These are phyloP conservation scores for Sonneratia alba DNA, from an alignment of 345 rosid genomes.

Conservation along the genomic window DNA sequence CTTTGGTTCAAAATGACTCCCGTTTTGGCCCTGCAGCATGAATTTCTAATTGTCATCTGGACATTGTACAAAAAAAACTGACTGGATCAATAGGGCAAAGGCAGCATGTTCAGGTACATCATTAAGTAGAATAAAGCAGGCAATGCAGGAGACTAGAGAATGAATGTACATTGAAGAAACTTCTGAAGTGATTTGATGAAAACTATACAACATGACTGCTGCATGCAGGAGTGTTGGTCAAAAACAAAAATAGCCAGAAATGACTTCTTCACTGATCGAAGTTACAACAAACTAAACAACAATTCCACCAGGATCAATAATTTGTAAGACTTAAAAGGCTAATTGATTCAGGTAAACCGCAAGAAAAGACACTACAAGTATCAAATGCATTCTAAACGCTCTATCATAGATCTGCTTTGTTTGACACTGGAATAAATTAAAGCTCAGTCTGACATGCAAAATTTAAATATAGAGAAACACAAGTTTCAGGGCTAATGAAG, in stretches of 20 bases:
- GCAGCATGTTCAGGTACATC: neutral
- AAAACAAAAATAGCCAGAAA: neutral
- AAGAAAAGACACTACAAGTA: neutral
- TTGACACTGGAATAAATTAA: too few species aligned
- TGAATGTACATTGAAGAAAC: neutral
- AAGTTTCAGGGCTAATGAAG: neutral
- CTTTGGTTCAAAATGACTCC: constrained; percentile 97
- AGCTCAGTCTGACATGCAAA: too few species aligned
- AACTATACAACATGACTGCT: neutral
- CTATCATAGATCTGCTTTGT: too few species aligned
- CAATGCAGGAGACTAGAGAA: neutral
- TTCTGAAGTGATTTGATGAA: neutral
- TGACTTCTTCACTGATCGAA: neutral
- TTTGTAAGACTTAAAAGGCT: neutral
- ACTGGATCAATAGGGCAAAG: neutral
- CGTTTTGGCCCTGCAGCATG: constrained; percentile 82
- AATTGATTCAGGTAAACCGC: neutral
- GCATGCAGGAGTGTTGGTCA: neutral
- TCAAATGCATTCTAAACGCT: neutral
- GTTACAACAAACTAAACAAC: neutral
- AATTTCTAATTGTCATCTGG: neutral
- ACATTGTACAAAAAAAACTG: neutral
- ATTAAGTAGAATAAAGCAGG: neutral
- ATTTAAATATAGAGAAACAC: too few species aligned
- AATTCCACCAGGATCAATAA: neutral